phyloP scores from a whole-genome alignment of 331 rosid species.

The Spiraea crenata region DNA sequence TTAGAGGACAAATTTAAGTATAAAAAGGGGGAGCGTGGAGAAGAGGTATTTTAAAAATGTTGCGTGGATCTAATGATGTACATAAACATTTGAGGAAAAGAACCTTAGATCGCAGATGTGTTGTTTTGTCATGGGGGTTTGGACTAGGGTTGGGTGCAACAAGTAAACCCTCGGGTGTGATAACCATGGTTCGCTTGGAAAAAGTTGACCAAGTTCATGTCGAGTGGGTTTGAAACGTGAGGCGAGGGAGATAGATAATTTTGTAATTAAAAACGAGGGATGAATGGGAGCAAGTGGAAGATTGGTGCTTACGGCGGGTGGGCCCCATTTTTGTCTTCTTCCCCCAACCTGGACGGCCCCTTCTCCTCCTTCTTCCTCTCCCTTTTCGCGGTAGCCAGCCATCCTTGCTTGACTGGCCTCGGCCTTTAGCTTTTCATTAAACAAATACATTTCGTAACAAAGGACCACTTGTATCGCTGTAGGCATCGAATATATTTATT shows the following conservation, averaged over 20 bases:
- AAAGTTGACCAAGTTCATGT: constrained; percentile 31
- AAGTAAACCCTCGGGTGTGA: background rate
- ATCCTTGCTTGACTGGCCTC: background rate
- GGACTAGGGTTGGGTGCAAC: background rate
- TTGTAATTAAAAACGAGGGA: background rate
- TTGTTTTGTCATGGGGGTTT: background rate
- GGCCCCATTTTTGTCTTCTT: constrained; percentile 2
- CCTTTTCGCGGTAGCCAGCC: background rate
- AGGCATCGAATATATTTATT: background rate
- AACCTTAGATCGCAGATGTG: background rate
- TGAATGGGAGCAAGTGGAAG: constrained; percentile 9
- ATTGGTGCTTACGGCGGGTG: background rate
- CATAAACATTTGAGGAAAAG: constrained; percentile 10
- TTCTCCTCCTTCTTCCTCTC: background rate
- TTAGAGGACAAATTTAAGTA: background rate
- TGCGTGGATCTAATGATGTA: constrained; percentile 15
- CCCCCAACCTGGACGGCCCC: background rate
- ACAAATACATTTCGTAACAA: background rate
- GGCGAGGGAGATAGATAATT: background rate
- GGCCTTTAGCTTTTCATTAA: background rate
- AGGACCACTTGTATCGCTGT: background rate
- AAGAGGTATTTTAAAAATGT: background rate
- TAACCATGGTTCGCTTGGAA: constrained; percentile 45
- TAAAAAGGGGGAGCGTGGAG: constrained; percentile 44
- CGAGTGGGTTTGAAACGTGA: background rate